Evolutionary conservation across 768 basidiomycete genomes (phyloP), one percentile per base, ranked within the genome.

Genomic region (Galerina marginata): DNA sequence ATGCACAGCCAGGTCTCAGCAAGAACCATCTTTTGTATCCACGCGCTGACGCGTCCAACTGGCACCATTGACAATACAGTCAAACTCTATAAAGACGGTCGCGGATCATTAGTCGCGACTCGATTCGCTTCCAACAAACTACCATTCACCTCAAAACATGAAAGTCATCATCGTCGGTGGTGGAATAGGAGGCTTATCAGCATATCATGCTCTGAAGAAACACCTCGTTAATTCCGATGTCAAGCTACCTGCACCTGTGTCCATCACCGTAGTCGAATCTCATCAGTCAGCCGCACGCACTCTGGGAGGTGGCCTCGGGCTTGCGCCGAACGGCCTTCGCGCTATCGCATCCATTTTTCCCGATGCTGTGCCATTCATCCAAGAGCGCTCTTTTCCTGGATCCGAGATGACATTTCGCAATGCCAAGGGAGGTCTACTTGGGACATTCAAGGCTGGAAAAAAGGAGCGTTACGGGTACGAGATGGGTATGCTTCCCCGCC

Each of bases 291-390:
- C 71, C 3, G 66, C 68, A 6, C 61, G 67, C 16, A 66, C 64
- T 46, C 56, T 77, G 16, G 75, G 78, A 11, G 77, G 76, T 7
- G 77, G 75, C 7, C 68, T 79, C 11, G 75, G 77, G 0, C 71
- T 80, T 15, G 74, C 76, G 25, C 77, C 79, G 2, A 79, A 80
- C 45, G 77, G 77, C 15, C 69, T 76, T 9, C 73, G 78, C 7
- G 74, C 76, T 26, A 71, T 80, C 14, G 63, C 67, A 6, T 64
- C 67, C 2, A 60, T 79, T 20, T 71, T 71, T 9, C 67, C 69
- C 3, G 64, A 61, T 9, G 74, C 77, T 3, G 65, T 68, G n/a
- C 59, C 66, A 9, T 72, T 74, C 36, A 74, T 79, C 48, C 69
- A 72, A 36, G 54, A 62, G 3, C 71, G 64, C 23, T 69, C 70